Evolutionary conservation across 208 protist species (phyloP).

Genomic region (Leishmania martiniquensis): DNA sequence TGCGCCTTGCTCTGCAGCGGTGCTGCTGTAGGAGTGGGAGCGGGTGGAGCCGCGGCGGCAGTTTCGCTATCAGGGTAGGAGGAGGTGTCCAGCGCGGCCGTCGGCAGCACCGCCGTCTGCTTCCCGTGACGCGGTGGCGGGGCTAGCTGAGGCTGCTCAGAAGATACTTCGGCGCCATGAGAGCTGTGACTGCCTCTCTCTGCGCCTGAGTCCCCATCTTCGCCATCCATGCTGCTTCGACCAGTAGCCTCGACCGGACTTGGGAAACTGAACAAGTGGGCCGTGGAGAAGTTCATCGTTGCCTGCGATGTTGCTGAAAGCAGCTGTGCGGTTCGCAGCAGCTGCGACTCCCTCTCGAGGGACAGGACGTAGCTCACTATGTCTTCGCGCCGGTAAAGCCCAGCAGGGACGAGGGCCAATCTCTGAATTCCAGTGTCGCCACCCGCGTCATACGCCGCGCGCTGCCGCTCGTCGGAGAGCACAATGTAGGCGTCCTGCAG

Average conservation of each 20-base stretch:
- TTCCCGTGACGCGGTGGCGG: neutral
- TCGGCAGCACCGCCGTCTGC: neutral
- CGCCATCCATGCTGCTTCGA: neutral
- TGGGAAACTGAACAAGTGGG: conserved; percentile 40
- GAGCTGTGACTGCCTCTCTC: neutral
- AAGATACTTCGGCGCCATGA: neutral
- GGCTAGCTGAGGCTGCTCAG: neutral
- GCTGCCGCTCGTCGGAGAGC: conserved; percentile 70
- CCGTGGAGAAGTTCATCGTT: conserved; percentile 55
- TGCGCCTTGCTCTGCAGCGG: neutral
- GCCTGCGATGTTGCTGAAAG: conserved; percentile 58
- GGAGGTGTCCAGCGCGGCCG: neutral
- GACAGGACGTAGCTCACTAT: conserved; percentile 61
- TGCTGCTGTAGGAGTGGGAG: neutral
- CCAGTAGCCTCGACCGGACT: neutral
- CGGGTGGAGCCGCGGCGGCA: neutral
- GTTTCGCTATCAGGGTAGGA: neutral
- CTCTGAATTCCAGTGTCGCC: conserved; percentile 51
- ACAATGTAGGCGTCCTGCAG: conserved; percentile 83
- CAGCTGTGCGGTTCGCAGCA: conserved; percentile 61
- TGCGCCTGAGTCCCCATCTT: neutral
- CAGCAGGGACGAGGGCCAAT: conserved; percentile 63
- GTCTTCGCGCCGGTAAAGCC: conserved; percentile 40
- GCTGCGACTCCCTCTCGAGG: conserved; percentile 64
- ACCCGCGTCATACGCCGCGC: conserved; percentile 77